phyloP scores from a whole-genome alignment of 192 early-diverging fungal genomes.

The Powellomyces hirtus region DNA sequence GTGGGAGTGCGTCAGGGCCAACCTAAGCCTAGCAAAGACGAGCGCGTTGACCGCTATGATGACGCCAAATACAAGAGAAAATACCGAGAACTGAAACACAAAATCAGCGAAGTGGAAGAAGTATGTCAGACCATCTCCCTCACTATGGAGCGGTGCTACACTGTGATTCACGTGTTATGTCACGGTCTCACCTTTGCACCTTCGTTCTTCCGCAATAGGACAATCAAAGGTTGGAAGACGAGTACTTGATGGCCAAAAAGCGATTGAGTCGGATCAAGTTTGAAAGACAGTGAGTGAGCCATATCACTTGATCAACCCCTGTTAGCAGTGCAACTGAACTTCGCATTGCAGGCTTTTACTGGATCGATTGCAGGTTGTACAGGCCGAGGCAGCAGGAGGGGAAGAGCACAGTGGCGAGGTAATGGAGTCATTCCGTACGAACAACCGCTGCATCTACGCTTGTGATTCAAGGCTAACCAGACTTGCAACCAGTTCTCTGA shows the following conservation, averaged over 20 bases:
- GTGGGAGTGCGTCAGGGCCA: background rate
- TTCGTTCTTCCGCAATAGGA: too few relatives aligned
- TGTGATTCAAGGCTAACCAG: background rate
- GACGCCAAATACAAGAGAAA: conserved; percentile 9
- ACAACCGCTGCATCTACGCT: background rate
- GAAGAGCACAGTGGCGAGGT: background rate
- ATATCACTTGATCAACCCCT: background rate
- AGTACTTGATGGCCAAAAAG: background rate
- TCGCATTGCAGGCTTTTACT: background rate
- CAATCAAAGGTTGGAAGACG: conserved; percentile 1
- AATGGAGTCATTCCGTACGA: background rate
- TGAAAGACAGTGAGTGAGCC: conserved; percentile 5
- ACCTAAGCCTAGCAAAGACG: background rate
- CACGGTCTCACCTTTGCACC: too few relatives aligned
- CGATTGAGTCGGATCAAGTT: conserved; percentile 8
- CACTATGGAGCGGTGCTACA: too few relatives aligned
- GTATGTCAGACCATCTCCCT: too few relatives aligned
- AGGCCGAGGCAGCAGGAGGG: background rate
- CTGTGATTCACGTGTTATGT: too few relatives aligned
- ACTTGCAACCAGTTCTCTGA: background rate
- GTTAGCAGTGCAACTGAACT: background rate
- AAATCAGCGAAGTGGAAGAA: conserved; percentile 20
- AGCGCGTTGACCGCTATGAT: background rate
- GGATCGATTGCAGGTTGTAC: conserved; percentile 10
- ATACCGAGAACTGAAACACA: conserved; percentile 19